phyloP scores from a whole-genome alignment of 306 rosid genomes.

The Rosa chinensis region DNA sequence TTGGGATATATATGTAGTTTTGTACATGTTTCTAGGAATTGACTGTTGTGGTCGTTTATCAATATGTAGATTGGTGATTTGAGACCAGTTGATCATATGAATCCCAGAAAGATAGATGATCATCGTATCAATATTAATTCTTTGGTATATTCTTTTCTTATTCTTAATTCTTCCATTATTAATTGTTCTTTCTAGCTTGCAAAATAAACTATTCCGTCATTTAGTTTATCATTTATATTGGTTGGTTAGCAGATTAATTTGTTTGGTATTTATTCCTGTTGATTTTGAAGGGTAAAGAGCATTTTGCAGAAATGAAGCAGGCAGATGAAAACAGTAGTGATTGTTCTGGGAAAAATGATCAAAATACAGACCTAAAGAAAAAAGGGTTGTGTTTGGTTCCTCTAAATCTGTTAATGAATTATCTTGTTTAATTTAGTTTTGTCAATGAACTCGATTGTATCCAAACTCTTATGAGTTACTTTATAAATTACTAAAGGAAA shows the following conservation, averaged over 20 bases:
- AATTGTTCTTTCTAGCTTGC: not conserved
- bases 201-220: not conserved
- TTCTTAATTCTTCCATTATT: not conserved
- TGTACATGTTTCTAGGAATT: not conserved
- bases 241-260: not conserved
- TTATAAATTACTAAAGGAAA: constrained; percentile 13
- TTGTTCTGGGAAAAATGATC: constrained; percentile 34
- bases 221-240: not conserved
- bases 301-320: constrained; percentile 38
- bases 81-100: constrained; percentile 34
- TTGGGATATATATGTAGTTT: not conserved
- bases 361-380: constrained; percentile 52
- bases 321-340: constrained; percentile 21
- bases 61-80: constrained; percentile 53
- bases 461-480: constrained; percentile 6
- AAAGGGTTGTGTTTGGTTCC: constrained; percentile 84
- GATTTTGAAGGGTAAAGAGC: constrained; percentile 45
- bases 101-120: constrained; percentile 46
- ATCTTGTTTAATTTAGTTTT: constrained; percentile 45
- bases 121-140: constrained; percentile 41
- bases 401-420: constrained; percentile 64
- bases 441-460: constrained; percentile 20
- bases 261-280: not conserved
- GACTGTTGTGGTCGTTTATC: not conserved
- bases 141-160: constrained; percentile 42